A percentile compares a stretch with the other conserved stretches of the same genome.
Conservation (phyloP, 768 basidiomycete genomes). For the Boletus tylopilopsis region DNA sequence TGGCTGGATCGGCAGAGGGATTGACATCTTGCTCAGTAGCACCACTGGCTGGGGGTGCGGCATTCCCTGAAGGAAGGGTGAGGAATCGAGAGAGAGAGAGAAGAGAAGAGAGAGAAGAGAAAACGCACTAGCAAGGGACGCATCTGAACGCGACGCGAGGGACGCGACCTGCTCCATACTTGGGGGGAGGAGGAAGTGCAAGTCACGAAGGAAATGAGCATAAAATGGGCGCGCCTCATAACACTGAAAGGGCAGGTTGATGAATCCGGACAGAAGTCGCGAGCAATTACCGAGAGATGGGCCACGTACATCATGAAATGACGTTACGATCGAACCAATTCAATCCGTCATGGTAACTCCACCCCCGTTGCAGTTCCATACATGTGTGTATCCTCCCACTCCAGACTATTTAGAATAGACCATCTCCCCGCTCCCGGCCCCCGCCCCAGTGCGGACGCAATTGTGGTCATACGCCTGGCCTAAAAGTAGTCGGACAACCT, state of each 20-base stretch:
- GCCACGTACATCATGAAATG: not conserved
- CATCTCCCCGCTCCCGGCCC: too few species aligned
- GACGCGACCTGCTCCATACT: conserved; percentile 6
- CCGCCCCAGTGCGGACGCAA: too few species aligned
- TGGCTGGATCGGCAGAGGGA: conserved; percentile 13
- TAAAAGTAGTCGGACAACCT: too few species aligned
- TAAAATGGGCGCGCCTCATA: not conserved
- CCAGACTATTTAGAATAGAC: too few species aligned
- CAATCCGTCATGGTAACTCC: not conserved
- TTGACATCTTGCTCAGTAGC: not conserved
- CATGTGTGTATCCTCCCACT: too few species aligned
- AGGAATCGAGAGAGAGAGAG: not conserved
- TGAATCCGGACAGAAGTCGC: not conserved
- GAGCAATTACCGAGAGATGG: not conserved
- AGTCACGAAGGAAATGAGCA: too few species aligned
- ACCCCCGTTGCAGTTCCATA: not conserved
- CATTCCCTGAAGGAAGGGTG: conserved; percentile 9
- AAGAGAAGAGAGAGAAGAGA: too few species aligned
- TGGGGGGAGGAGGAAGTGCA: not conserved
- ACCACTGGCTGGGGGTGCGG: conserved; percentile 4
- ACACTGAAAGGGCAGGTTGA: not conserved
- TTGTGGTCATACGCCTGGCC: too few species aligned
- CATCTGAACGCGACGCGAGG: conserved; percentile 7
- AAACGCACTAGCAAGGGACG: conserved; percentile 15
- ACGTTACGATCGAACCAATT: not conserved